Conservation (phyloP, 2,329 filamentous ascomycete species). For the Colletotrichum liaoningense region DNA sequence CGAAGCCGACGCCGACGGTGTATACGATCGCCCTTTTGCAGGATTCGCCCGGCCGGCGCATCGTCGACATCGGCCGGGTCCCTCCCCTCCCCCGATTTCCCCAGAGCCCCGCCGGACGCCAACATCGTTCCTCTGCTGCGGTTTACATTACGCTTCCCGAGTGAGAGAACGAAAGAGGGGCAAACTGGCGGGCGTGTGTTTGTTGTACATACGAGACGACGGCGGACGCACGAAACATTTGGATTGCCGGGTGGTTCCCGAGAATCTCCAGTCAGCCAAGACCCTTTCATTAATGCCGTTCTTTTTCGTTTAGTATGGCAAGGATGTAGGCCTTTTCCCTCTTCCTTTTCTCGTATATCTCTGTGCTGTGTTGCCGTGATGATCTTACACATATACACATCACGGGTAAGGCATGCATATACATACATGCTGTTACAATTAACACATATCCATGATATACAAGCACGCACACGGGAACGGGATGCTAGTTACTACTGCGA, state of each 20-base stretch:
- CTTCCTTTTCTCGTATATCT: background rate
- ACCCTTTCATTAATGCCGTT: background rate
- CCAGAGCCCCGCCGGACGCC: conserved; percentile 16
- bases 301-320: background rate
- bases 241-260: background rate
- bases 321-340: background rate
- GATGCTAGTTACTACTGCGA: background rate
- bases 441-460: background rate
- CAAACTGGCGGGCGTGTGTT: background rate
- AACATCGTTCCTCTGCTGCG: background rate
- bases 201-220: conserved; percentile 18
- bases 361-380: background rate
- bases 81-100: background rate
- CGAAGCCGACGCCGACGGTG: background rate
- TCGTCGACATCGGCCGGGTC: background rate
- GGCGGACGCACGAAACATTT: conserved; percentile 5
- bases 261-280: background rate
- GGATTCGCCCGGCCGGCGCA: background rate
- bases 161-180: background rate
- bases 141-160: background rate
- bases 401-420: background rate
- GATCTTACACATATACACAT: background rate
- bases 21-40: background rate
- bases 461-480: background rate
- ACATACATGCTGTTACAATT: background rate